Evolutionary conservation across 176 grass and related monocot genomes (phyloP).

Genomic region (Dactylis glomerata): DNA sequence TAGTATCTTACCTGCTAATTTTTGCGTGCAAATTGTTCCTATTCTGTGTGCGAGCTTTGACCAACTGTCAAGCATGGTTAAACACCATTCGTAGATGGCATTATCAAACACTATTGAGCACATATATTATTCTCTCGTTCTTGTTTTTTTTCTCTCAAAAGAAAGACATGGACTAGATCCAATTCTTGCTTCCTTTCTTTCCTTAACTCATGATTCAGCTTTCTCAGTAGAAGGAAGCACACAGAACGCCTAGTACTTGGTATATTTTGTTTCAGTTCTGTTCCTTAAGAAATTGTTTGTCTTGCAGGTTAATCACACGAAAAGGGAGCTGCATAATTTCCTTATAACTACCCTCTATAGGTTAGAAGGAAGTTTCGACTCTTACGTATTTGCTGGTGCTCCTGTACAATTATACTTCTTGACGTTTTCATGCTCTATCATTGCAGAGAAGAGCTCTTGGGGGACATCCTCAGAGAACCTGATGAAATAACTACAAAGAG

Average conservation of each 20-base stretch:
- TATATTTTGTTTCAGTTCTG: conserved; percentile 1
- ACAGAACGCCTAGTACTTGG: not conserved
- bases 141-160: not conserved
- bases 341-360: conserved; percentile 88
- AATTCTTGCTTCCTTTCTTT: not conserved
- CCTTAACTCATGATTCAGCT: not conserved
- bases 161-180: not conserved
- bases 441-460: conserved; percentile 73
- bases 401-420: not conserved
- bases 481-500: conserved; percentile 85
- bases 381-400: not conserved
- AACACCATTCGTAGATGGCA: not conserved
- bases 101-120: not conserved
- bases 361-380: conserved; percentile 36
- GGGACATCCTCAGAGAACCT: conserved; percentile 90
- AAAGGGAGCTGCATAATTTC: conserved; percentile 92
- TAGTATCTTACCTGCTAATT: not conserved
- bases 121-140: not conserved
- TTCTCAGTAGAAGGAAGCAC: not conserved
- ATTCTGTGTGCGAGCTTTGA: not conserved
- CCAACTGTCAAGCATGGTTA: not conserved
- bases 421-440: not conserved
- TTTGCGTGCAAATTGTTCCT: not conserved
- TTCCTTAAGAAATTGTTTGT: conserved; percentile 22
- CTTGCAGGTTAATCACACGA: conserved; percentile 97